Conservation (phyloP, 805 yeast genomes). For the Sugiyamaella mastotermitis region DNA sequence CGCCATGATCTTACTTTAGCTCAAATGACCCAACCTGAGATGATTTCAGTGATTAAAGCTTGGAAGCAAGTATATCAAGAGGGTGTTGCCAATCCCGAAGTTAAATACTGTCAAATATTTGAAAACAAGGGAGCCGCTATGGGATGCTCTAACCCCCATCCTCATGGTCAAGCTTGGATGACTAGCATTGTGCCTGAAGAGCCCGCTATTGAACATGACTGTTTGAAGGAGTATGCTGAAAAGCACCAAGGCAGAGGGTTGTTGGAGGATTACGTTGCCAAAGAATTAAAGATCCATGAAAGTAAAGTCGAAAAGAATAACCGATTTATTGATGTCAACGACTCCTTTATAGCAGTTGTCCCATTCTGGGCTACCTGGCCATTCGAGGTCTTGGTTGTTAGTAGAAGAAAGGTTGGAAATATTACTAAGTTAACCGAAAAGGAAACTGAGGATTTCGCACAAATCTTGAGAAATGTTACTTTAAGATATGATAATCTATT, state of each 20-base stretch:
- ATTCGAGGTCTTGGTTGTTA: conserved; percentile 58
- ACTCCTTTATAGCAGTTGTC: conserved; percentile 58
- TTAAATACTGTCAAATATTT: conserved; percentile 60
- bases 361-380: conserved; percentile 88
- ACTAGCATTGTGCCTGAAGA: conserved; percentile 60
- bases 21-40: conserved; percentile 42
- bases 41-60: conserved; percentile 46
- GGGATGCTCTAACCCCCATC: conserved; percentile 82
- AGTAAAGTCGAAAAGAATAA: conserved; percentile 31
- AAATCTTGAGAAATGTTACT: conserved; percentile 46
- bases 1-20: conserved; percentile 63
- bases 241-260: conserved; percentile 40
- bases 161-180: conserved; percentile 82
- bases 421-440: conserved; percentile 41
- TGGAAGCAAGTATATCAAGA: conserved; percentile 52
- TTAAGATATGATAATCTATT: conserved; percentile 66
- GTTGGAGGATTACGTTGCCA: conserved; percentile 54
- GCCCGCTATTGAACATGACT: conserved; percentile 50
- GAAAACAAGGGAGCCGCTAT: conserved; percentile 74
- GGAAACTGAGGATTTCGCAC: conserved; percentile 52
- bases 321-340: conserved; percentile 55
- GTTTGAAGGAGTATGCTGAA: conserved; percentile 43
- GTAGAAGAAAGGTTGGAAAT: conserved; percentile 50
- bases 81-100: conserved; percentile 37
- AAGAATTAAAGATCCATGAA: conserved; percentile 38